Base-by-base conservation (phyloP, 2,329 filamentous ascomycete genomes). In the Fusarium sp. region DNA sequence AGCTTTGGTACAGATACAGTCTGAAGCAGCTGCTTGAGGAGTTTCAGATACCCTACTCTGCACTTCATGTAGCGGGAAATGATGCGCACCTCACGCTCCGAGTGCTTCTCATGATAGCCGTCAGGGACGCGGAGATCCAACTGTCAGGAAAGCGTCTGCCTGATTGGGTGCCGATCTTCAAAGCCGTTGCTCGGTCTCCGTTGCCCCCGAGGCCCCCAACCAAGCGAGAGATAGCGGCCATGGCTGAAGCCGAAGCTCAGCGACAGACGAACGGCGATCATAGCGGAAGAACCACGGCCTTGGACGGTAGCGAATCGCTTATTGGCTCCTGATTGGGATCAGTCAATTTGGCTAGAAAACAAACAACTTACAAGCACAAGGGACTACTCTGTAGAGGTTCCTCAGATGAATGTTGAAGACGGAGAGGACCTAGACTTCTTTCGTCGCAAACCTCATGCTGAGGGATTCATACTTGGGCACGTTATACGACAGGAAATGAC, bases 61-160 rank as follows among this genome's bases (percentile, higher is more conserved):
- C 24, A 2, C 56, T 80, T 22, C 77, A 79, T 24, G 44, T 66
- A 6, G 76, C 77, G 9, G 76, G 77, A 3, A 81, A 79, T 28
- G 75, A 79, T 52, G 77, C 78, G 14, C 74, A 77, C 32, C 75
- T 77, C 13, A 65, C 55, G 8, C 71, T 79, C 15, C 70, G 70
- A 50, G 72, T 59, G 1, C 22, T 66, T 14, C 64, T 66, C 14
- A 66, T 65, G 60, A 57, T 66, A 4, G 60, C 41, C 30, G 62
- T 59, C 14, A 67, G 20, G 47, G 64, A 67, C 28, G 52, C 39
- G 3, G 62, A 66, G 20, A 9, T 52, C 0, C 26, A 47, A 1
- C 13, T 52, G 9, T 3, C 18, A 47, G 62, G 38, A 39, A 47
- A 66, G 13, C 34, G 57, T 41, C 34, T 66, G 11, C 39, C 45